Evolutionary conservation across 2,329 filamentous ascomycete species (phyloP).

Genomic region (Neoascochyta sp.): DNA sequence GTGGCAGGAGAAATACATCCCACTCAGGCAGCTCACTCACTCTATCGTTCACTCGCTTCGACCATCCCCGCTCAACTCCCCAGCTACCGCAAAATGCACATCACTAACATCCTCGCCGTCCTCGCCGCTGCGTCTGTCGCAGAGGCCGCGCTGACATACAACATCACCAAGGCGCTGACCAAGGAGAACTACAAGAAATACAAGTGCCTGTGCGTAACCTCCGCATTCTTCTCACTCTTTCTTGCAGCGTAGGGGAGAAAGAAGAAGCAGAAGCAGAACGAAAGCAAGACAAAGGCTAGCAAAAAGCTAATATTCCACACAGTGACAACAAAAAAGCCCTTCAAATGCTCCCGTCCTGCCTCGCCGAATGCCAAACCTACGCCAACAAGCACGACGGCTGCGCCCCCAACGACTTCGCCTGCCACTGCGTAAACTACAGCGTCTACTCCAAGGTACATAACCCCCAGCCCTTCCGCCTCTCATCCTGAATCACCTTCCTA

Average conservation of each 20-base stretch:
- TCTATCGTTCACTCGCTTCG: too few relatives aligned
- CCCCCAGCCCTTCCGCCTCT: neutral
- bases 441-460: constrained; percentile 16
- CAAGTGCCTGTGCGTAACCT: constrained; percentile 17
- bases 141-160: constrained; percentile 19
- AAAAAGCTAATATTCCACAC: neutral
- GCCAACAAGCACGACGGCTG: constrained; percentile 20
- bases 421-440: constrained; percentile 21
- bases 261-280: neutral
- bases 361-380: constrained; percentile 14
- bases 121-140: constrained; percentile 3
- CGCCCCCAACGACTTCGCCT: constrained; percentile 20
- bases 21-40: too few relatives aligned
- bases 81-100: constrained; percentile 2
- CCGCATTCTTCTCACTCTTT: neutral
- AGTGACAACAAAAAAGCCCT: constrained; percentile 16
- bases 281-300: neutral
- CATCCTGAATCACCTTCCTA: neutral
- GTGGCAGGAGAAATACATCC: too few relatives aligned
- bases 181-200: constrained; percentile 20
- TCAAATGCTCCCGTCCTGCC: constrained; percentile 6
- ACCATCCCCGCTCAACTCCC: too few relatives aligned
- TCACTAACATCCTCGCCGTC: constrained; percentile 1
- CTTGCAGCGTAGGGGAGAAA: too few relatives aligned
- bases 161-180: constrained; percentile 16